phyloP scores from a whole-genome alignment of 108 stramenopile species.

The Fragilaria radians region DNA sequence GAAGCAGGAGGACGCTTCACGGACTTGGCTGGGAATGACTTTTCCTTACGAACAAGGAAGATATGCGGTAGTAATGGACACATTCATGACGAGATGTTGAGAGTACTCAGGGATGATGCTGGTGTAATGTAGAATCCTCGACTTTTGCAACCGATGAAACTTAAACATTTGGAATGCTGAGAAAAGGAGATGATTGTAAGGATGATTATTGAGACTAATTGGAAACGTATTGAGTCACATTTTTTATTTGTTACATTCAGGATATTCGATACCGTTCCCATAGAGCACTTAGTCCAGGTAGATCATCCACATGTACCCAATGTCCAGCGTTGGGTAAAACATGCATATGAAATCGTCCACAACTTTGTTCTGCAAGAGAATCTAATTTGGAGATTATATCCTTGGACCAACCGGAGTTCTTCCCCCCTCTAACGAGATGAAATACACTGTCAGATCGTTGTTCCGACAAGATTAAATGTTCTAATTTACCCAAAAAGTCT shows the following conservation, averaged over 20 bases:
- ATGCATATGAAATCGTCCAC: constrained; percentile 43
- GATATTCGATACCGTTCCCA: too few species aligned
- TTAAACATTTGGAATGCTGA: too few species aligned
- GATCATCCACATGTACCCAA: constrained; percentile 88
- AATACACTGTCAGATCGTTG: constrained; percentile 9
- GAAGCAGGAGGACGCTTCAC: constrained; percentile 71
- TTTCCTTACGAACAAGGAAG: constrained; percentile 52
- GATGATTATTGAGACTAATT: too few species aligned
- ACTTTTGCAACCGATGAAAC: too few species aligned
- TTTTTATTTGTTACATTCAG: too few species aligned
- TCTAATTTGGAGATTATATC: constrained; percentile 31
- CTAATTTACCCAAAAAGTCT: constrained; percentile 48
- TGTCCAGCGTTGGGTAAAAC: constrained; percentile 76
- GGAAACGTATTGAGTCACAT: too few species aligned
- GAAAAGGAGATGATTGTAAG: too few species aligned
- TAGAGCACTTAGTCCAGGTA: constrained; percentile 49
- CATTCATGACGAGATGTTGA: constrained; percentile 57
- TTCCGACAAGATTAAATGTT: constrained; percentile 10
- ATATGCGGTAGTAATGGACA: constrained; percentile 66
- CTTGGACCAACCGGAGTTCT: constrained; percentile 60
- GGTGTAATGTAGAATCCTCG: constrained; percentile 22
- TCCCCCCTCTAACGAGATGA: constrained; percentile 69
- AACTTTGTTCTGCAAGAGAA: constrained; percentile 9
- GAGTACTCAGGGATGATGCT: constrained; percentile 42
- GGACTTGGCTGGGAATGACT: constrained; percentile 55